phyloP scores from a whole-genome alignment of 2,329 filamentous ascomycete genomes.

The Aspergillus sp. region DNA sequence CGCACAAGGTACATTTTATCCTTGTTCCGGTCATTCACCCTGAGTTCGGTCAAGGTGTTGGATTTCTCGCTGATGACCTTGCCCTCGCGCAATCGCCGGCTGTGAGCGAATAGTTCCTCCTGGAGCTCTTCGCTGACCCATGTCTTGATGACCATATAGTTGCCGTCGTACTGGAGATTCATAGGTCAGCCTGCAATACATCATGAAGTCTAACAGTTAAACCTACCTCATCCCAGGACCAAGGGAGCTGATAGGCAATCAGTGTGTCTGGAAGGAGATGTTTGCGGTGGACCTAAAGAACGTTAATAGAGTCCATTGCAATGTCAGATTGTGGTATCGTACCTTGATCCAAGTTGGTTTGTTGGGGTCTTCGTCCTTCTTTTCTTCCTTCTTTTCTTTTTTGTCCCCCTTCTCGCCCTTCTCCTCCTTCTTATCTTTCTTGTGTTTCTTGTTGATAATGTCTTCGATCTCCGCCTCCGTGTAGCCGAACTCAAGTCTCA shows the following conservation, averaged over 20 bases:
- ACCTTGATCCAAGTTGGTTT: slow-evolving; percentile 47
- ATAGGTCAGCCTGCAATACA: neutral
- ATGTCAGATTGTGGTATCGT: neutral
- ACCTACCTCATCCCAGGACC: slow-evolving; percentile 50
- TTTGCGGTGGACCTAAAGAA: slow-evolving; percentile 43
- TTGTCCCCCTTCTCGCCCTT: slow-evolving; percentile 30
- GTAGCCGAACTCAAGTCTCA: slow-evolving; percentile 41
- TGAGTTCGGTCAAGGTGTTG: slow-evolving; percentile 39
- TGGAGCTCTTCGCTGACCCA: slow-evolving; percentile 72
- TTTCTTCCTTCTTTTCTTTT: slow-evolving; percentile 39
- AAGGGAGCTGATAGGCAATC: slow-evolving; percentile 45
- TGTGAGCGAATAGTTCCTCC: slow-evolving; percentile 71
- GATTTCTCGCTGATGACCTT: slow-evolving; percentile 38
- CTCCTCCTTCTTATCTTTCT: slow-evolving; percentile 26
- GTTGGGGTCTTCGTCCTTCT: slow-evolving; percentile 27
- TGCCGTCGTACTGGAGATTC: slow-evolving; percentile 53
- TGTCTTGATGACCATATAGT: slow-evolving; percentile 71
- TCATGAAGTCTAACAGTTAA: neutral
- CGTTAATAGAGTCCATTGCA: slow-evolving; percentile 9
- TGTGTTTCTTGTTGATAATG: slow-evolving; percentile 41
- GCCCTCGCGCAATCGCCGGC: slow-evolving; percentile 61
- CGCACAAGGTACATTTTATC: slow-evolving; percentile 49
- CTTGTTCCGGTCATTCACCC: slow-evolving; percentile 42
- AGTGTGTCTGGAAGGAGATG: slow-evolving; percentile 48
- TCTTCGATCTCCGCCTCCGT: slow-evolving; percentile 44